phyloP scores from a whole-genome alignment of 2,329 filamentous ascomycete species.

The Ploettnerulaceae sp. region DNA sequence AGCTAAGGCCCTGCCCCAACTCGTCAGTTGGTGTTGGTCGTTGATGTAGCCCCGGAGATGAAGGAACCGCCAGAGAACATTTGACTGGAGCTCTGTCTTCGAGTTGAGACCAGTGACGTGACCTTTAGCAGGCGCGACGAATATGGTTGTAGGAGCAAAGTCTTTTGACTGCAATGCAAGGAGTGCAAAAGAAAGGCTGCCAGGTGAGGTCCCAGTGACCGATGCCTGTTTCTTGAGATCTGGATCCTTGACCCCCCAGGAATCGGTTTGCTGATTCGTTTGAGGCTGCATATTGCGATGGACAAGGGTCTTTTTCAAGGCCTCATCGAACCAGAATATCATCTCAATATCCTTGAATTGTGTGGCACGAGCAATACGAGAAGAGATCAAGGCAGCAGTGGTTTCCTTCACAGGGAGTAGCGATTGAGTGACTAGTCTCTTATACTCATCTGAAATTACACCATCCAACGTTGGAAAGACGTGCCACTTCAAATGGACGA shows the following conservation, averaged over 20 bases:
- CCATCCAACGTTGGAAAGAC: slow-evolving; percentile 84
- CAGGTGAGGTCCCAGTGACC: slow-evolving; percentile 38
- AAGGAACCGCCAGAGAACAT: slow-evolving; percentile 83
- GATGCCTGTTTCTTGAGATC: slow-evolving; percentile 42
- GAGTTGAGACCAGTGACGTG: slow-evolving; percentile 40
- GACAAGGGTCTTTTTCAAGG: slow-evolving; percentile 63
- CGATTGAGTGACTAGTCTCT: slow-evolving; percentile 67
- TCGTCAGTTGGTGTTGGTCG: slow-evolving; percentile 70
- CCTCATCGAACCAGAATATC: slow-evolving; percentile 77
- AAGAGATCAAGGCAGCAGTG: slow-evolving; percentile 71
- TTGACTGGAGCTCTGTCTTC: slow-evolving; percentile 65
- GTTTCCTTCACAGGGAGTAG: slow-evolving; percentile 72
- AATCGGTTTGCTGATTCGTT: slow-evolving; percentile 44
- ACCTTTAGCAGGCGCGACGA: slow-evolving; percentile 36
- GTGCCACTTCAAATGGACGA: slow-evolving; percentile 73
- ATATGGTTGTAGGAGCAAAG: slow-evolving; percentile 65
- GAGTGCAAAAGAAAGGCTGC: slow-evolving; percentile 55
- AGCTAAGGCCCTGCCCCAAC: slow-evolving; percentile 77
- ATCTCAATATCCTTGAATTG: slow-evolving; percentile 73
- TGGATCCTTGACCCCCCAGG: slow-evolving; percentile 70
- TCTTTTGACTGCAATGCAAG: slow-evolving; percentile 62
- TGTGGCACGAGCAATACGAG: slow-evolving; percentile 77
- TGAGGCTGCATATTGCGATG: slow-evolving; percentile 49
- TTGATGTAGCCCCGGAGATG: slow-evolving; percentile 84
- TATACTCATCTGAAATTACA: slow-evolving; percentile 74